These are phyloP conservation scores for Cryptococcus sp. DNA, from an alignment of 1,284 basidiomycete species.

Conservation along the genomic window DNA sequence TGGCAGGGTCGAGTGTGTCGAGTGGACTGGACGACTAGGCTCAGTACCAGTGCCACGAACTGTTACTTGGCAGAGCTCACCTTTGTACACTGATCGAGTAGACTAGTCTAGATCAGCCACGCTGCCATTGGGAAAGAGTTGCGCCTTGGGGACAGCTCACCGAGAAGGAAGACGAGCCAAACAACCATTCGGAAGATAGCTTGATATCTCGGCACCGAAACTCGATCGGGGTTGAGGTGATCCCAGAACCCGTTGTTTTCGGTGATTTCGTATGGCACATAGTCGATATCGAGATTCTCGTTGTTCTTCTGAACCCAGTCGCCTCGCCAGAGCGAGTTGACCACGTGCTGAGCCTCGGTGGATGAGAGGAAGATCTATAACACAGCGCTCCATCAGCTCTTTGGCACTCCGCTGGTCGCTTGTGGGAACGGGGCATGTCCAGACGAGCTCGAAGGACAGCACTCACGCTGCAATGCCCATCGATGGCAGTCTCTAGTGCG, in stretches of 20 bases:
- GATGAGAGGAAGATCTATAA: conserved; percentile 78
- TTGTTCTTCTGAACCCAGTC: conserved; percentile 75
- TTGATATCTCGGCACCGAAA: conserved; percentile 77
- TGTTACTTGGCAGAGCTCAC: conserved; percentile 13
- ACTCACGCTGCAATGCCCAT: conserved; percentile 60
- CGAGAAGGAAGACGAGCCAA: conserved; percentile 79
- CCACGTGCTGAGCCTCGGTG: conserved; percentile 73
- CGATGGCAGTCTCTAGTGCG: conserved; percentile 79
- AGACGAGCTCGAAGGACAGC: neutral
- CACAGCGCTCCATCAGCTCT: conserved; percentile 17
- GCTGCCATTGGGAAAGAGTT: too few species aligned
- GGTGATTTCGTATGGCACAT: conserved; percentile 47
- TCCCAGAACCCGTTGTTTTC: conserved; percentile 62
- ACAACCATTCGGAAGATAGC: conserved; percentile 59
- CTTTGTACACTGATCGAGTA: conserved; percentile 80
- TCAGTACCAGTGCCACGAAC: neutral
- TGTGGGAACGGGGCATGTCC: too few species aligned
- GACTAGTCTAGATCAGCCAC: conserved; percentile 43
- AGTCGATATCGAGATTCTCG: conserved; percentile 56
- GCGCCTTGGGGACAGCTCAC: conserved; percentile 15
- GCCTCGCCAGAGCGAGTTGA: conserved; percentile 71
- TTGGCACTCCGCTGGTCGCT: too few species aligned
- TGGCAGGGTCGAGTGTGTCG: conserved; percentile 44
- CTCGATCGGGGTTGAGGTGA: conserved; percentile 73
- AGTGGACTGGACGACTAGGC: conserved; percentile 22